These are phyloP conservation scores for Coniosporium apollinis DNA, from an alignment of 495 filamentous ascomycete species.

Conservation along the genomic window DNA sequence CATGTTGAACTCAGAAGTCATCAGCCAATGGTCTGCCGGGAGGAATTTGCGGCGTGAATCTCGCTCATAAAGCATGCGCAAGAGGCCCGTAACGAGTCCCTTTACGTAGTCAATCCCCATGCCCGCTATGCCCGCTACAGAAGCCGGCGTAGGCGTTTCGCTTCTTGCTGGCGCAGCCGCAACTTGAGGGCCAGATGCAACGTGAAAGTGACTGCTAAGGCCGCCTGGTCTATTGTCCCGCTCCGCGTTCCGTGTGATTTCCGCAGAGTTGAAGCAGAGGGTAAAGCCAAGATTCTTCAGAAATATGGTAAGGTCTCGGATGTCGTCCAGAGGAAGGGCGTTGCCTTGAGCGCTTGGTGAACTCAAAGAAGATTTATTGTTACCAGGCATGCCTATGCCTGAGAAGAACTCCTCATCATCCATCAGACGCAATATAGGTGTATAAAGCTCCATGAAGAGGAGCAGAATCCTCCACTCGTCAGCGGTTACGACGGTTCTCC, in stretches of 20 bases:
- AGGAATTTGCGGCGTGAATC: constrained; percentile 83
- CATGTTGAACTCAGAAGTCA: constrained; percentile 87
- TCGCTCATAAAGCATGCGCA: constrained; percentile 81
- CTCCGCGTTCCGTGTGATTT: neutral
- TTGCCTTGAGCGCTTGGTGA: constrained; percentile 38
- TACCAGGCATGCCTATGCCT: constrained; percentile 19
- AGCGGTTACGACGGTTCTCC: constrained; percentile 20
- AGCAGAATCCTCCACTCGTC: constrained; percentile 81
- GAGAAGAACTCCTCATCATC: constrained; percentile 79
- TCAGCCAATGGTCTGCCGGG: constrained; percentile 74
- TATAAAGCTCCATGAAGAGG: constrained; percentile 86
- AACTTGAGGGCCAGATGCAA: constrained; percentile 1
- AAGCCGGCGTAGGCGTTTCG: constrained; percentile 7
- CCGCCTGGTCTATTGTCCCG: constrained; percentile 8
- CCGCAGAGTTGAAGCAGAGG: constrained; percentile 60
- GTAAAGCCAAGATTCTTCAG: constrained; percentile 87
- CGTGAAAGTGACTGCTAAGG: constrained; percentile 40
- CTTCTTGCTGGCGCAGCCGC: constrained; percentile 6
- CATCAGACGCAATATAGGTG: constrained; percentile 76
- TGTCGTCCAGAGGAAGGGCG: constrained; percentile 48
- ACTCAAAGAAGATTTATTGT: constrained; percentile 6
- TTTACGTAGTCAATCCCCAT: constrained; percentile 67
- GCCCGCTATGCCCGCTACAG: constrained; percentile 44
- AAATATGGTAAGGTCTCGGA: constrained; percentile 63
- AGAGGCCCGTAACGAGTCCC: constrained; percentile 61